Evolutionary conservation across 2,329 filamentous ascomycete species (phyloP).

Genomic region (Ambrosiella beaveri): DNA sequence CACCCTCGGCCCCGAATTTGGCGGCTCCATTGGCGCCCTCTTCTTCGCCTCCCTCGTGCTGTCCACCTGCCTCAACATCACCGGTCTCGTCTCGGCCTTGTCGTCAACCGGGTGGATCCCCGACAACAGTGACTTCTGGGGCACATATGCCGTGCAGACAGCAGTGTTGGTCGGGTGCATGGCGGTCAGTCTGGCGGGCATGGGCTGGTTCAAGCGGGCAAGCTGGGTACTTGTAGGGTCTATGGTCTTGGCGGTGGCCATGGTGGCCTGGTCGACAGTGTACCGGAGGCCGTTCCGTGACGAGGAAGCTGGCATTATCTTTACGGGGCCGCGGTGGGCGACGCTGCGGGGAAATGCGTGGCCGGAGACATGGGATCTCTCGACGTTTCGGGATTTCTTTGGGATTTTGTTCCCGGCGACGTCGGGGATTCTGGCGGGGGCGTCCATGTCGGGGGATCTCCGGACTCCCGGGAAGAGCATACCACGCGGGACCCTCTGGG

Average conservation of each 20-base stretch:
- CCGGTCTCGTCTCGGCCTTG: slow-evolving; percentile 67
- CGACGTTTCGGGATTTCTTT: slow-evolving; percentile 67
- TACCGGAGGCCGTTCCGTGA: not conserved
- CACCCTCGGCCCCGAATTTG: slow-evolving; percentile 73
- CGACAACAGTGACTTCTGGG: slow-evolving; percentile 44
- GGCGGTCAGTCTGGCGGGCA: slow-evolving; percentile 60
- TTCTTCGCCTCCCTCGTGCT: slow-evolving; percentile 84
- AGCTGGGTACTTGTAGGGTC: slow-evolving; percentile 61
- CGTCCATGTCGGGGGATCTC: slow-evolving; percentile 79
- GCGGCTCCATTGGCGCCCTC: slow-evolving; percentile 70
- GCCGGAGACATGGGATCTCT: slow-evolving; percentile 47
- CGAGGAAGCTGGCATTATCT: slow-evolving; percentile 30
- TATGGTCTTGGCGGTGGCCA: slow-evolving; percentile 55
- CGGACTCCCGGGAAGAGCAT: slow-evolving; percentile 71
- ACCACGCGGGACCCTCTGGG: slow-evolving; percentile 66
- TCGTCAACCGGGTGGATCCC: slow-evolving; percentile 37
- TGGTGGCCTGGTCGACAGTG: slow-evolving; percentile 45
- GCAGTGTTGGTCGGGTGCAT: slow-evolving; percentile 55
- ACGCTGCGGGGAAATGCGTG: slow-evolving; percentile 61
- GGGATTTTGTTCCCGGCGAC: slow-evolving; percentile 65
- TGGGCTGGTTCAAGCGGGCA: slow-evolving; percentile 60
- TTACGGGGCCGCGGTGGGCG: slow-evolving; percentile 55
- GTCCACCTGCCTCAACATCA: slow-evolving; percentile 74
- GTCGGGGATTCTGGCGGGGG: slow-evolving; percentile 48
- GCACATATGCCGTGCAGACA: slow-evolving; percentile 59